Evolutionary conservation across 2,329 filamentous ascomycete genomes (phyloP).

Genomic region (Colletotrichum cereale): DNA sequence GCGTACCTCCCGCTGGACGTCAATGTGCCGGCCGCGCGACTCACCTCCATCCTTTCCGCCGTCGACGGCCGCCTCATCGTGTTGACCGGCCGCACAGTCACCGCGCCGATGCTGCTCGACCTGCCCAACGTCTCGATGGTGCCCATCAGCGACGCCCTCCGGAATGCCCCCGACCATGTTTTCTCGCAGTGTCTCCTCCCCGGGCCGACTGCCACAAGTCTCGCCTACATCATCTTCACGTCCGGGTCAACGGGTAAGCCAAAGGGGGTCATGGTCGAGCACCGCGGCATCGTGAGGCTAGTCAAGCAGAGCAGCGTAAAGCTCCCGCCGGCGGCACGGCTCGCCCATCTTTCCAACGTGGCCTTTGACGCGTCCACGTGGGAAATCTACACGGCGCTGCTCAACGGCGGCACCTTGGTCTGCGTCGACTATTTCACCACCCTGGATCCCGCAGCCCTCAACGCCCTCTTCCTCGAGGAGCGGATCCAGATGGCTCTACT

Average conservation of each 20-base stretch:
- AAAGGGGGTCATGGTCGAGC: conserved; percentile 32
- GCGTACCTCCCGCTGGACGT: conserved; percentile 46
- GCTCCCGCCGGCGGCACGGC: background rate
- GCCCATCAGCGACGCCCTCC: conserved; percentile 24
- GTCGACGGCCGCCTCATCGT: conserved; percentile 20
- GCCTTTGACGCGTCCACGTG: conserved; percentile 42
- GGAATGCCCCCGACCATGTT: too few species aligned
- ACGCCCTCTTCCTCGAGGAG: conserved; percentile 44
- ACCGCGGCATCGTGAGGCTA: conserved; percentile 14
- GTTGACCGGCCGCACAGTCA: conserved; percentile 30
- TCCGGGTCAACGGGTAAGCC: conserved; percentile 38
- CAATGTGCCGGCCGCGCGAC: conserved; percentile 39
- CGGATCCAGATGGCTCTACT: conserved; percentile 51
- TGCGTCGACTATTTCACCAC: conserved; percentile 42
- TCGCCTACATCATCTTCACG: conserved; percentile 36
- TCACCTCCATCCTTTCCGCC: conserved; percentile 40
- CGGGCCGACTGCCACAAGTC: background rate
- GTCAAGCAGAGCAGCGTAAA: conserved; percentile 15
- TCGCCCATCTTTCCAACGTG: conserved; percentile 35
- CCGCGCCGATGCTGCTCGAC: conserved; percentile 4
- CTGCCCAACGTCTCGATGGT: conserved; percentile 33
- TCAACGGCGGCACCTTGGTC: conserved; percentile 42
- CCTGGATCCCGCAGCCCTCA: conserved; percentile 34
- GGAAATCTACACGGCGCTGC: conserved; percentile 42
- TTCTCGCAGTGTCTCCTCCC: background rate